Evolutionary conservation across 2,329 filamentous ascomycete species (phyloP).

Genomic region (Didymella arachidicola): DNA sequence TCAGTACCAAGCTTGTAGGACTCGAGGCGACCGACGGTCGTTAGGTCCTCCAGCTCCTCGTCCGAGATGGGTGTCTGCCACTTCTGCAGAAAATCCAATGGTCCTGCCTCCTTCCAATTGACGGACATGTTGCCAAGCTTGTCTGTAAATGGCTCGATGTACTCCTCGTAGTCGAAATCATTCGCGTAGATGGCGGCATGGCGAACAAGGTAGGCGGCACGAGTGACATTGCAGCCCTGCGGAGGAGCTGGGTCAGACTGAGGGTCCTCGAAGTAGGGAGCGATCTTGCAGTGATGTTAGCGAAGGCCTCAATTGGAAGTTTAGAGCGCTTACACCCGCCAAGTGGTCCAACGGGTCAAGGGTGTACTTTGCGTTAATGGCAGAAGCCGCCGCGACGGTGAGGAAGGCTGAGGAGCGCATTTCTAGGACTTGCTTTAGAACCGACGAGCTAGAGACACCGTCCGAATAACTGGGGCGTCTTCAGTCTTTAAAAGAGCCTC

Average conservation of each 20-base stretch:
- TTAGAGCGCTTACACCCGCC: slow-evolving; percentile 44
- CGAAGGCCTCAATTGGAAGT: not conserved
- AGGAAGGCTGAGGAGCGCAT: slow-evolving; percentile 32
- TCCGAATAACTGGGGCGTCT: not conserved
- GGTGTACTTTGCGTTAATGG: slow-evolving; percentile 45
- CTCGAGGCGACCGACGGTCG: slow-evolving; percentile 67
- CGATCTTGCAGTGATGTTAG: slow-evolving; percentile 38
- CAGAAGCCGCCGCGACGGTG: slow-evolving; percentile 38
- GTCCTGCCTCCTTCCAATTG: slow-evolving; percentile 65
- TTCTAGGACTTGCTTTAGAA: not conserved
- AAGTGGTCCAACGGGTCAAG: slow-evolving; percentile 61
- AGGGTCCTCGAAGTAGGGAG: slow-evolving; percentile 61
- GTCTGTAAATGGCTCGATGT: slow-evolving; percentile 60
- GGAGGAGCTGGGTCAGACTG: slow-evolving; percentile 57
- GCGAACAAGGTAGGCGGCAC: slow-evolving; percentile 59
- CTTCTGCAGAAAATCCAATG: slow-evolving; percentile 63
- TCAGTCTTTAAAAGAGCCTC: slow-evolving; percentile 5
- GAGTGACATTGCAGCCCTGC: slow-evolving; percentile 60
- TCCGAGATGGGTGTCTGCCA: slow-evolving; percentile 66
- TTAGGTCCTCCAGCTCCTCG: slow-evolving; percentile 66
- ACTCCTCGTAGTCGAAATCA: slow-evolving; percentile 61
- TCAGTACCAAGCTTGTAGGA: slow-evolving; percentile 66
- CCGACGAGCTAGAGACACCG: slow-evolving; percentile 1
- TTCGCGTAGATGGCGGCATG: slow-evolving; percentile 63
- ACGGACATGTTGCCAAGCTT: slow-evolving; percentile 68